Conservation (phyloP, 305 asterid genomes). For the Striga hermonthica region DNA sequence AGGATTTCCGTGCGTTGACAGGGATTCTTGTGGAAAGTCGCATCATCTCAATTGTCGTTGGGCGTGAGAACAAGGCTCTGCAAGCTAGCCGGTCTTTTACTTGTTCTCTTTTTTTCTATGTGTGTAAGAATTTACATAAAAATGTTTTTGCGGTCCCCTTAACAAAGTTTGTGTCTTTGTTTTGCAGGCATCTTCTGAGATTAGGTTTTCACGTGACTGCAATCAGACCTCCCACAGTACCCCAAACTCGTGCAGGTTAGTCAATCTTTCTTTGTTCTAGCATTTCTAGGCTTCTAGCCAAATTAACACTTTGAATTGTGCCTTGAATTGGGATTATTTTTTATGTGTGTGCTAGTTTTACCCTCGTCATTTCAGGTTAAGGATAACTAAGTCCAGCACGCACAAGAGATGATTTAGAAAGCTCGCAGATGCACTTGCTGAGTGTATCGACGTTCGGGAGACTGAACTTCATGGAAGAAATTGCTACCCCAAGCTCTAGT, state of each 20-base stretch:
- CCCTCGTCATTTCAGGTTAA: slow-evolving; percentile 48
- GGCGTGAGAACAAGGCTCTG: slow-evolving; percentile 81
- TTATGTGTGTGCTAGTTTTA: neutral
- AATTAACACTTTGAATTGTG: no score
- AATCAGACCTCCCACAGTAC: slow-evolving; percentile 95
- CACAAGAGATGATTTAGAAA: slow-evolving; percentile 71
- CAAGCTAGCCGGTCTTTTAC: slow-evolving; percentile 80
- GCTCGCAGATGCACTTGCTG: slow-evolving; percentile 64
- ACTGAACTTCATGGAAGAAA: slow-evolving; percentile 32
- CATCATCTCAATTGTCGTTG: slow-evolving; percentile 82
- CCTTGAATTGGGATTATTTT: neutral
- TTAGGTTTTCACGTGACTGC: slow-evolving; percentile 84
- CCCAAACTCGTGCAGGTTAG: slow-evolving; percentile 97
- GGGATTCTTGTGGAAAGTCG: slow-evolving; percentile 77
- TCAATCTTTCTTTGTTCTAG: slow-evolving; percentile 17
- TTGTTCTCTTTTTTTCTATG: slow-evolving; percentile 22
- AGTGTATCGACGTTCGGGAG: slow-evolving; percentile 61
- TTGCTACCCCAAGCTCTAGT: slow-evolving; percentile 55
- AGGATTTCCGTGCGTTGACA: slow-evolving; percentile 69
- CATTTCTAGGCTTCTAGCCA: no score
- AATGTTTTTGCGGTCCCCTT: neutral
- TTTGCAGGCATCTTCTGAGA: slow-evolving; percentile 71
- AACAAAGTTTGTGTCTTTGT: slow-evolving; percentile 21
- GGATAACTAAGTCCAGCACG: slow-evolving; percentile 93
- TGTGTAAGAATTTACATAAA: neutral